These are phyloP conservation scores for Chaetomiaceae sp. DNA, from an alignment of 2,329 filamentous ascomycete species.

Conservation along the genomic window DNA sequence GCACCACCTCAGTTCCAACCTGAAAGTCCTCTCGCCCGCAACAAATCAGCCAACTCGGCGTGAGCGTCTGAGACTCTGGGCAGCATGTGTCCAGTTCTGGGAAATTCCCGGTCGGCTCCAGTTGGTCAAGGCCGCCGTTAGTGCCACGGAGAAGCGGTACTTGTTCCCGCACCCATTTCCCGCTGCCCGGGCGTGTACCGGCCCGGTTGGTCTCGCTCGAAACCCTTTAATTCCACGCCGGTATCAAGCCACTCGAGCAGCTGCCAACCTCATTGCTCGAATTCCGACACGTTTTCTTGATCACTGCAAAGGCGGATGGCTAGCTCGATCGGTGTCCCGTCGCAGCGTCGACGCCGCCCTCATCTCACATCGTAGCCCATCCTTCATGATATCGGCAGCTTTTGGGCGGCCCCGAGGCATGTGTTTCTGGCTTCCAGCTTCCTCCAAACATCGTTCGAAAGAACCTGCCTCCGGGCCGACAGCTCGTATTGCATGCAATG, in stretches of 20 bases:
- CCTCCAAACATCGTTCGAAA: too few species aligned
- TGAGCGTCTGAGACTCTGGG: neutral
- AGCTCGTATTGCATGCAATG: too few species aligned
- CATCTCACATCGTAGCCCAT: too few species aligned
- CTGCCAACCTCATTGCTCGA: neutral
- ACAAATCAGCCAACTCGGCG: neutral
- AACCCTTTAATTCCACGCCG: slow-evolving; percentile 21
- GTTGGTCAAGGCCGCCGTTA: slow-evolving; percentile 11
- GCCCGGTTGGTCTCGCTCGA: neutral
- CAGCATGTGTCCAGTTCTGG: slow-evolving; percentile 13
- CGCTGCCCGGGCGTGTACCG: slow-evolving; percentile 9
- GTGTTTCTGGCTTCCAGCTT: too few species aligned
- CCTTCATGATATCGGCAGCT: too few species aligned
- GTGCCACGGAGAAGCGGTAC: slow-evolving; percentile 6
- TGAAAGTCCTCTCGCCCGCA: neutral
- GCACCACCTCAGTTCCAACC: too few species aligned
- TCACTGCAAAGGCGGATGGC: too few species aligned
- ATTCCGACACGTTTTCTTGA: neutral
- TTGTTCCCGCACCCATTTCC: neutral
- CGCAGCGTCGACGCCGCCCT: too few species aligned
- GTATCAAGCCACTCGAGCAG: neutral
- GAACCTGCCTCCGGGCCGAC: too few species aligned
- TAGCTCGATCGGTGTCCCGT: too few species aligned
- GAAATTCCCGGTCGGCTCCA: slow-evolving; percentile 17
- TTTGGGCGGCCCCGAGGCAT: too few species aligned